These are phyloP conservation scores for Talaromyces sp. DNA, from an alignment of 2,329 filamentous ascomycete genomes.

Conservation along the genomic window DNA sequence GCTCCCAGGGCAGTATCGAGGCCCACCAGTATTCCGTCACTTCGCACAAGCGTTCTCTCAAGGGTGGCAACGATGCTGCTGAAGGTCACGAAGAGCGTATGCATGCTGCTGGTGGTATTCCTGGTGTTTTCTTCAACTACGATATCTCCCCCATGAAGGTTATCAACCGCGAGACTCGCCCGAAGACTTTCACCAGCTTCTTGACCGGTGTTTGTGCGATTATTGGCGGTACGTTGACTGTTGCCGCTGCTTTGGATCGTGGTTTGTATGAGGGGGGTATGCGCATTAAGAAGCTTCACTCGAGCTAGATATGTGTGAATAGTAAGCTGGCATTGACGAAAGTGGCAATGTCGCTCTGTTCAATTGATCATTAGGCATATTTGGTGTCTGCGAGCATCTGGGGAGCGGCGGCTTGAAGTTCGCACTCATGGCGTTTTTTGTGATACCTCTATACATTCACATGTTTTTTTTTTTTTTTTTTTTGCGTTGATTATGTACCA, in stretches of 20 bases:
- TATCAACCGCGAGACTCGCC: slow-evolving; percentile 88
- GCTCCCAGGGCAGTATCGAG: slow-evolving; percentile 79
- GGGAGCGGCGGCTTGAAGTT: slow-evolving; percentile 4
- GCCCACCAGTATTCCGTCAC: slow-evolving; percentile 99
- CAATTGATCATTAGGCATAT: neutral
- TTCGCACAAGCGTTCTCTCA: slow-evolving; percentile 86
- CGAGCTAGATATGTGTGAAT: slow-evolving; percentile 46
- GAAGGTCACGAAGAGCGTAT: slow-evolving; percentile 91
- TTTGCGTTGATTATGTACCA: slow-evolving; percentile 1
- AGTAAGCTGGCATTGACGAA: neutral
- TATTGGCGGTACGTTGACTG: slow-evolving; percentile 90
- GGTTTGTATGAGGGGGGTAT: slow-evolving; percentile 86
- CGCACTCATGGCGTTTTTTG: slow-evolving; percentile 22
- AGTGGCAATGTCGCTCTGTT: slow-evolving; percentile 3
- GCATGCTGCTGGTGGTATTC: slow-evolving; percentile 88
- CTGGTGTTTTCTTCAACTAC: slow-evolving; percentile 98
- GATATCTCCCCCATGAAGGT: slow-evolving; percentile 99
- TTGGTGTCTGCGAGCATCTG: neutral
- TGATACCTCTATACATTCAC: slow-evolving; percentile 22
- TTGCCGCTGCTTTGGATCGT: slow-evolving; percentile 90
- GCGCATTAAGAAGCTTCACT: slow-evolving; percentile 83
- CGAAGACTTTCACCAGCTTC: slow-evolving; percentile 90
- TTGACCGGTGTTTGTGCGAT: slow-evolving; percentile 92
- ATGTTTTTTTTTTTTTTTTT: slow-evolving; percentile 12
- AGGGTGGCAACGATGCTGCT: slow-evolving; percentile 78